phyloP scores from a whole-genome alignment of 768 basidiomycete species.

The Russula ochroleuca region DNA sequence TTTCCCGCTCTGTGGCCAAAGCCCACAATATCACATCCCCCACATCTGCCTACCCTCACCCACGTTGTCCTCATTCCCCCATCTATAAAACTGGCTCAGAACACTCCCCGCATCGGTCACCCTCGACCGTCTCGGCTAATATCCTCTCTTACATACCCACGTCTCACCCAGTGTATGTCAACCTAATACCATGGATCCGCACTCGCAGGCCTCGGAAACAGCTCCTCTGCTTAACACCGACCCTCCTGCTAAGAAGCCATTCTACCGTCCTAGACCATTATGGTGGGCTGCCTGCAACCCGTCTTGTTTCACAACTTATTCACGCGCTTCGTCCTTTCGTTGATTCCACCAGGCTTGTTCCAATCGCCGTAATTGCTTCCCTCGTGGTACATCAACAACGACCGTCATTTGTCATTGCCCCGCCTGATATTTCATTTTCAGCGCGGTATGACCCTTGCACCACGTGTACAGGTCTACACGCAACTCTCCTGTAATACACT shows the following conservation, averaged over 20 bases:
- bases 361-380: slow-evolving; percentile 60
- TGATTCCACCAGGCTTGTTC: slow-evolving; percentile 53
- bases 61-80: slow-evolving; percentile 14
- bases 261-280: slow-evolving; percentile 47
- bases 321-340: not conserved
- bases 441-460: slow-evolving; percentile 78
- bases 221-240: slow-evolving; percentile 20
- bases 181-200: slow-evolving; percentile 8
- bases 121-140: not conserved
- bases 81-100: slow-evolving; percentile 10
- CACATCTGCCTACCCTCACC: slow-evolving; percentile 14
- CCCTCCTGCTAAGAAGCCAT: slow-evolving; percentile 40
- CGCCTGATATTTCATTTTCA: slow-evolving; percentile 32
- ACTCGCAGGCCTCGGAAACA: slow-evolving; percentile 16
- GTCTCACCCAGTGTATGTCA: not conserved
- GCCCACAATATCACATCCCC: not conserved
- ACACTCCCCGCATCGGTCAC: not conserved
- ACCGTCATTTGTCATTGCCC: not conserved
- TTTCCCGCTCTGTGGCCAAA: not conserved
- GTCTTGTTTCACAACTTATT: no score
- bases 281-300: slow-evolving; percentile 35
- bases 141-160: not conserved
- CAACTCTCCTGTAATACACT: slow-evolving; percentile 66
- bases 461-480: slow-evolving; percentile 76
- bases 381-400: slow-evolving; percentile 51